phyloP scores from a whole-genome alignment of 106 monocot genomes.

The Vanilla planifolia region DNA sequence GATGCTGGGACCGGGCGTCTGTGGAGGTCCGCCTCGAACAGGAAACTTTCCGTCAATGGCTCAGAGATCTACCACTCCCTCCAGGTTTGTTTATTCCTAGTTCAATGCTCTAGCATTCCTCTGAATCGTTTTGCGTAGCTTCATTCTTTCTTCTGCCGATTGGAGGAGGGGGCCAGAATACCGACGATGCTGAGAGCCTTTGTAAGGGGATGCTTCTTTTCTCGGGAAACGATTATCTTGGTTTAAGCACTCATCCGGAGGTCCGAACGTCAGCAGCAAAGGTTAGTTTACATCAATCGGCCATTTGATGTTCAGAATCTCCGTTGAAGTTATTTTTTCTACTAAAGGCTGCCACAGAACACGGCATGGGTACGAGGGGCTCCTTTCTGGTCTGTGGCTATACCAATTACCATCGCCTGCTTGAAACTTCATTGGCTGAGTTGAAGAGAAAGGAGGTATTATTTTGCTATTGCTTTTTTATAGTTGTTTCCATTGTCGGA shows the following conservation, averaged over 20 bases:
- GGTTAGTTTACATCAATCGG: constrained; percentile 17
- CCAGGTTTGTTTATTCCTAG: constrained; percentile 4
- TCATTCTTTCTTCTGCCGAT: neutral
- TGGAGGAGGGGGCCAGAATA: neutral
- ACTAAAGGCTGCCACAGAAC: constrained; percentile 49
- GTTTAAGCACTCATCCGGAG: constrained; percentile 71
- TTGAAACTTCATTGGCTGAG: constrained; percentile 63
- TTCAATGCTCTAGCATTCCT: neutral
- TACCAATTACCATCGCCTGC: constrained; percentile 60
- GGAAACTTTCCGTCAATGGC: constrained; percentile 41
- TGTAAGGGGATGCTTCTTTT: constrained; percentile 63
- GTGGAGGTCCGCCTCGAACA: constrained; percentile 58
- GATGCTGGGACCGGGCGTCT: constrained; percentile 59
- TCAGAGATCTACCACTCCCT: constrained; percentile 27
- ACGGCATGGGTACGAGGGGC: constrained; percentile 89
- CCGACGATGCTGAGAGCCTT: neutral
- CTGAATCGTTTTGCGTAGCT: neutral
- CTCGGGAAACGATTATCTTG: constrained; percentile 92
- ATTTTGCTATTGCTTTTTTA: neutral
- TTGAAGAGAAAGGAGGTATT: constrained; percentile 93
- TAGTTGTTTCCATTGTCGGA: no score
- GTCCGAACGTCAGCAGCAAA: constrained; percentile 47
- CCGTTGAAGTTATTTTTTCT: neutral
- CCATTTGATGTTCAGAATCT: neutral
- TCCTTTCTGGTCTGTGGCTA: constrained; percentile 88